Evolutionary conservation across 1,139 yeast genomes (phyloP).

Genomic region (Blastobotrys elegans): DNA sequence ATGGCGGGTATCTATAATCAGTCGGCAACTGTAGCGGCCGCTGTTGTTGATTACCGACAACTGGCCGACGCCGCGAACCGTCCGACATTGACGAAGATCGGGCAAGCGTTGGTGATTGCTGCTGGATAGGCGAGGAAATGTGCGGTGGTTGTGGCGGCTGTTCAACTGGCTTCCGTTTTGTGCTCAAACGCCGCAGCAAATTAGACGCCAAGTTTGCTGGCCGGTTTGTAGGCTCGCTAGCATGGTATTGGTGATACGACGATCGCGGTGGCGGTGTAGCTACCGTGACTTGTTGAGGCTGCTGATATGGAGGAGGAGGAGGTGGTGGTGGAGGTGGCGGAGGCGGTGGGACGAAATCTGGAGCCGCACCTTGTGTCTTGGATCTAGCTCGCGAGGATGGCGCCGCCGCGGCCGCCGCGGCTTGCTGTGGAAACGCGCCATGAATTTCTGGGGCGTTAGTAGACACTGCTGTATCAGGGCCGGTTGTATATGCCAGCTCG

Average conservation of each 20-base stretch:
- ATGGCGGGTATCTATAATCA: slow-evolving; percentile 4
- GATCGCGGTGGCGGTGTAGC: slow-evolving; percentile 14
- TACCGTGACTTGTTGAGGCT: slow-evolving; percentile 1
- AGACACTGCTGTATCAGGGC: too few species aligned
- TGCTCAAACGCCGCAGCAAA: slow-evolving; percentile 27
- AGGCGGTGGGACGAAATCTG: slow-evolving; percentile 17
- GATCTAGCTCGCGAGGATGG: slow-evolving; percentile 23
- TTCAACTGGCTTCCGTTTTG: slow-evolving; percentile 25
- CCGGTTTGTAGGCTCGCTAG: slow-evolving; percentile 21
- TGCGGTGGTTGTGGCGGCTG: not conserved
- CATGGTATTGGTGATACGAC: slow-evolving; percentile 20
- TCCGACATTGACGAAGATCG: slow-evolving; percentile 24
- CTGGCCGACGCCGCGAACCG: slow-evolving; percentile 11
- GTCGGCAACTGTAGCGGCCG: slow-evolving; percentile 10
- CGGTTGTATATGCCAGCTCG: slow-evolving; percentile 22
- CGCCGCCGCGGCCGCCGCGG: slow-evolving; percentile 1
- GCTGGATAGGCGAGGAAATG: slow-evolving; percentile 1
- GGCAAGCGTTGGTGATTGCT: slow-evolving; percentile 12
- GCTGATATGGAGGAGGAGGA: not conserved
- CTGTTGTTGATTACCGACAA: slow-evolving; percentile 2
- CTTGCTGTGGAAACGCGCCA: too few species aligned
- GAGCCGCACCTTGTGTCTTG: slow-evolving; percentile 25
- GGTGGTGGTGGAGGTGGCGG: slow-evolving; percentile 2
- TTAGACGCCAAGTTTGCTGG: slow-evolving; percentile 25
- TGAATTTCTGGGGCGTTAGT: too few species aligned